These are phyloP conservation scores for Lunularia cruciata DNA, from an alignment of 225 moss, liverwort and hornwort species.

Conservation along the genomic window DNA sequence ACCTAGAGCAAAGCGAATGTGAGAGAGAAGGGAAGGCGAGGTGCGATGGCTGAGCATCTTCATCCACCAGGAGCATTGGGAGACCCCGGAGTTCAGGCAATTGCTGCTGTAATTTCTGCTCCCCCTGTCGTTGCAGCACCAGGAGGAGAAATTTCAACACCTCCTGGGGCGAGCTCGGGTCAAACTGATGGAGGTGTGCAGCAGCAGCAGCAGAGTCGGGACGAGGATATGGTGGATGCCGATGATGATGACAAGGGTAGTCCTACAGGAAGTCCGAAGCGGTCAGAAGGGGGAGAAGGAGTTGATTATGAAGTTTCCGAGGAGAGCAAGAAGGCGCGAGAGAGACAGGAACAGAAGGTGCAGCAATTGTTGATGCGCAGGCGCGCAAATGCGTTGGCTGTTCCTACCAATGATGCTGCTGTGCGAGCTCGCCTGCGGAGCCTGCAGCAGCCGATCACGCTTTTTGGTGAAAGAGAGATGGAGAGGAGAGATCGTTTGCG, in stretches of 20 bases:
- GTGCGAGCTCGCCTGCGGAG: constrained; percentile 81
- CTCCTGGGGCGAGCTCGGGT: not conserved
- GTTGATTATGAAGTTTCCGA: constrained; percentile 81
- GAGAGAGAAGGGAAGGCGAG: no score
- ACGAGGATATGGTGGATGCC: constrained; percentile 40
- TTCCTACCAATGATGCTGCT: constrained; percentile 84
- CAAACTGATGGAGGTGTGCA: constrained; percentile 14
- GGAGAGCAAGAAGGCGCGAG: constrained; percentile 85
- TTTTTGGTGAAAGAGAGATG: constrained; percentile 97
- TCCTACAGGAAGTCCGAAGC: constrained; percentile 29
- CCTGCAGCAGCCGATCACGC: constrained; percentile 80
- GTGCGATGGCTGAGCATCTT: no score
- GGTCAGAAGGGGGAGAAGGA: constrained; percentile 24
- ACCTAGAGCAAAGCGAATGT: no score
- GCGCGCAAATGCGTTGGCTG: constrained; percentile 84
- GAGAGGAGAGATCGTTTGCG: constrained; percentile 95
- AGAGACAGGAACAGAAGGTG: constrained; percentile 70
- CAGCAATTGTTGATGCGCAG: constrained; percentile 84
- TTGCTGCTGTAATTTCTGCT: constrained; percentile 25
- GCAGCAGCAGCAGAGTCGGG: constrained; percentile 2
- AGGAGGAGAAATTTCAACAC: constrained; percentile 8
- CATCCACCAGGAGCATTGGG: no score
- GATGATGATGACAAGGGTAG: constrained; percentile 29
- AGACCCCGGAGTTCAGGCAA: constrained; percentile 1
- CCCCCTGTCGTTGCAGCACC: no score